phyloP scores from a whole-genome alignment of 2,329 filamentous ascomycete species.

The Passalora sequoiae region DNA sequence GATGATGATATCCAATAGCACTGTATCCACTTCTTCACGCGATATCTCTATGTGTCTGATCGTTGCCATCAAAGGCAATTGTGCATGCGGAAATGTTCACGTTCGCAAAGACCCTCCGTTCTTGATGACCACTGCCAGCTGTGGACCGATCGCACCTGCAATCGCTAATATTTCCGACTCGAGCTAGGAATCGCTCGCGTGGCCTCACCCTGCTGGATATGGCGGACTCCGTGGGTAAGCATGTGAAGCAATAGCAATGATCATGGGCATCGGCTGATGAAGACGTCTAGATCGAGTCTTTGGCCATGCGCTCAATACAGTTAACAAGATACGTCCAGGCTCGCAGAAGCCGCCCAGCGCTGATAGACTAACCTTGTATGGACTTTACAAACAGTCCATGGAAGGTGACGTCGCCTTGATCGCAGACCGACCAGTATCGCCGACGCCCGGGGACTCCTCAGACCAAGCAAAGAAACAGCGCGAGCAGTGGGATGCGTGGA shows the following conservation, averaged over 20 bases:
- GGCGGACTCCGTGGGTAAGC: slow-evolving; percentile 31
- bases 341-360: slow-evolving; percentile 78
- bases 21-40: slow-evolving; percentile 1
- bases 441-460: slow-evolving; percentile 13
- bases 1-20: slow-evolving; percentile 3
- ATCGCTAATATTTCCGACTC: too few species aligned
- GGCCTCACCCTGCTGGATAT: too few species aligned
- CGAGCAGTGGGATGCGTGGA: slow-evolving; percentile 76
- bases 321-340: slow-evolving; percentile 95
- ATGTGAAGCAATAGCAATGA: too few species aligned
- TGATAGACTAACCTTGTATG: slow-evolving; percentile 88
- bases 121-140: too few species aligned
- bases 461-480: slow-evolving; percentile 35
- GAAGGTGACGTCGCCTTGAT: slow-evolving; percentile 94
- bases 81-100: too few species aligned
- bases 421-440: slow-evolving; percentile 68
- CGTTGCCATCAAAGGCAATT: too few species aligned
- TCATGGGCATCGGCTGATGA: too few species aligned
- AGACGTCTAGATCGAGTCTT: slow-evolving; percentile 78
- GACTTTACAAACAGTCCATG: slow-evolving; percentile 98
- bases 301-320: slow-evolving; percentile 96
- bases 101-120: too few species aligned
- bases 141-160: too few species aligned
- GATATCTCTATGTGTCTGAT: slow-evolving; percentile 2
- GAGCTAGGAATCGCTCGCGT: too few species aligned